These are phyloP conservation scores for Globisporangium rhizosaccharum DNA, from an alignment of 352 stramenopile species.

Conservation along the genomic window DNA sequence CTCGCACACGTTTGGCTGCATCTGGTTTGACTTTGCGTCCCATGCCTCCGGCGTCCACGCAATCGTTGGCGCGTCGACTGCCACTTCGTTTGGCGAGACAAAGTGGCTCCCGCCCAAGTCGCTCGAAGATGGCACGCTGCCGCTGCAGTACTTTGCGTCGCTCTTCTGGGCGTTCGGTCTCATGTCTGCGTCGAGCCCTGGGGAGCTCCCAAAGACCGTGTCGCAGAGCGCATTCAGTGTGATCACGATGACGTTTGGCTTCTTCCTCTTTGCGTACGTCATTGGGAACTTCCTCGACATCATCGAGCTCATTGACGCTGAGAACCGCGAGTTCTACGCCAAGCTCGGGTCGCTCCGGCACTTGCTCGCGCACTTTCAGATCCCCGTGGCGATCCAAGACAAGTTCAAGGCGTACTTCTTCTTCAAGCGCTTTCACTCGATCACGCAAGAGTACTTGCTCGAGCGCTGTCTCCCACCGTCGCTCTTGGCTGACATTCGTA, in stretches of 20 bases:
- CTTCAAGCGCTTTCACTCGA: slow-evolving; percentile 65
- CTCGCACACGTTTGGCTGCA: slow-evolving; percentile 45
- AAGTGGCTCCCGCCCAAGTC: slow-evolving; percentile 21
- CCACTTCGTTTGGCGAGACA: slow-evolving; percentile 21
- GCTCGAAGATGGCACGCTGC: slow-evolving; percentile 16
- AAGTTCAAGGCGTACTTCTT: slow-evolving; percentile 68
- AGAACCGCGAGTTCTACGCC: slow-evolving; percentile 50
- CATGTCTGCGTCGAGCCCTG: slow-evolving; percentile 49
- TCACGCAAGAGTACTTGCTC: slow-evolving; percentile 56
- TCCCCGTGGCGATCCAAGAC: slow-evolving; percentile 33
- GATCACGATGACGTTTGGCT: slow-evolving; percentile 45
- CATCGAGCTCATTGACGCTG: slow-evolving; percentile 51
- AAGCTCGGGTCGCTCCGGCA: slow-evolving; percentile 55
- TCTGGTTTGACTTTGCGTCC: slow-evolving; percentile 59
- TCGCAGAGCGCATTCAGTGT: slow-evolving; percentile 52
- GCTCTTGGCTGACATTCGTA: slow-evolving; percentile 51
- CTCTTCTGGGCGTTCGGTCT: slow-evolving; percentile 54
- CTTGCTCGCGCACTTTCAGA: slow-evolving; percentile 42
- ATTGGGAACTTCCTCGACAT: slow-evolving; percentile 56
- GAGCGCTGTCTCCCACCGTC: slow-evolving; percentile 48
- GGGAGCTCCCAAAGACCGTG: slow-evolving; percentile 41
- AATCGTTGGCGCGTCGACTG: background rate
- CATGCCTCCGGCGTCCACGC: slow-evolving; percentile 33
- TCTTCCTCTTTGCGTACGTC: slow-evolving; percentile 60
- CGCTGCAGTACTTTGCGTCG: slow-evolving; percentile 38